A percentile compares a stretch with the other conserved stretches of the same genome.
Conservation (phyloP, 2,329 filamentous ascomycete species). For the Xylaria sp. region DNA sequence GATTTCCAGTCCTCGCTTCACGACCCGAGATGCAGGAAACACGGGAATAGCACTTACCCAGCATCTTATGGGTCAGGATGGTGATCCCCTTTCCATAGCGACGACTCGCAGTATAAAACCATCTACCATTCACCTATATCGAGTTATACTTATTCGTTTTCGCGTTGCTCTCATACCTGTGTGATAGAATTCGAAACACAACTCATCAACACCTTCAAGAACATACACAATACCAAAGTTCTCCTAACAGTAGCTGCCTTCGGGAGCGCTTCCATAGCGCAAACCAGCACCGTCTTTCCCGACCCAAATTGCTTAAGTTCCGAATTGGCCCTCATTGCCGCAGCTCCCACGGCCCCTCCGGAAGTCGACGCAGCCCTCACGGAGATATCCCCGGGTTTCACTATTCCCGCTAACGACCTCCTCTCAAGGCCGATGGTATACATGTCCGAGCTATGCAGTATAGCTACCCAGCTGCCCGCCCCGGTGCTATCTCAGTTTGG, state of each 20-base stretch:
- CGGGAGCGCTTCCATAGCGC: conserved; percentile 3
- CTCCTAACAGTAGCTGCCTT: conserved; percentile 11
- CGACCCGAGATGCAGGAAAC: no score
- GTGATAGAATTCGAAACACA: no score
- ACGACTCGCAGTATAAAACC: no score
- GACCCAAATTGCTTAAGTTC: not conserved
- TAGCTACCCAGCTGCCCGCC: not conserved
- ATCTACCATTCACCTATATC: no score
- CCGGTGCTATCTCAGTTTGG: not conserved
- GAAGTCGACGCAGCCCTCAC: not conserved
- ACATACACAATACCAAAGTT: conserved; percentile 15
- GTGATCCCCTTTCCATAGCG: no score
- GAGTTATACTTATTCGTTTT: no score
- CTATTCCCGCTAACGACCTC: not conserved
- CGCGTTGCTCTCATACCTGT: no score
- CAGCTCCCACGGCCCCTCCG: not conserved
- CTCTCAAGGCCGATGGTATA: not conserved
- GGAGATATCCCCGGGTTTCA: no score
- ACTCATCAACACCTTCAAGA: no score
- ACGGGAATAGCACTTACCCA: no score
- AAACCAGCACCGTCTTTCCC: not conserved
- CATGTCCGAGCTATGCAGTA: not conserved
- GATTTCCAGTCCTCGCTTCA: no score
- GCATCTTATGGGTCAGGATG: no score
- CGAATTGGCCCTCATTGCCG: not conserved